Evolutionary conservation across 2,329 filamentous ascomycete genomes (phyloP).

Genomic region (Fusarium continuum): DNA sequence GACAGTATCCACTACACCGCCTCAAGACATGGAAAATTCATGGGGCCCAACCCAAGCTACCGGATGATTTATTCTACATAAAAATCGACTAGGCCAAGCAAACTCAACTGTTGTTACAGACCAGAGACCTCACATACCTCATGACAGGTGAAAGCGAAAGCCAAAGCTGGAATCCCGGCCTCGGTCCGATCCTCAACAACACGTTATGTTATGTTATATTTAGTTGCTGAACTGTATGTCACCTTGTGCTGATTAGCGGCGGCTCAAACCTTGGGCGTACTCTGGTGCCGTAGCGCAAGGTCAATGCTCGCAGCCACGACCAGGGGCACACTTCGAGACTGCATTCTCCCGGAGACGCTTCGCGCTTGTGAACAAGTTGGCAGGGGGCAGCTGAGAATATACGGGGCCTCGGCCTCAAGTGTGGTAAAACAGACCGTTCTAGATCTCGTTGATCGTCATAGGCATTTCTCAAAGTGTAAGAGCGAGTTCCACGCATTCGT

Average conservation of each 20-base stretch:
- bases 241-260: background rate
- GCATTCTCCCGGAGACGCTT: conserved; percentile 27
- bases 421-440: conserved; percentile 38
- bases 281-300: conserved; percentile 20
- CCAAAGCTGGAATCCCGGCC: background rate
- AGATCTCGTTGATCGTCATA: conserved; percentile 41
- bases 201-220: no score
- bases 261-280: background rate
- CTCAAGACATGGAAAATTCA: background rate
- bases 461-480: conserved; percentile 37
- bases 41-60: conserved; percentile 7
- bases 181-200: background rate
- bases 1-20: conserved; percentile 32
- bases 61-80: conserved; percentile 2
- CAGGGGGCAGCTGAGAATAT: conserved; percentile 26
- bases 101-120: background rate
- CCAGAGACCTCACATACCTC: no score
- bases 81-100: conserved; percentile 7
- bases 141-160: background rate
- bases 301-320: conserved; percentile 21
- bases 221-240: no score
- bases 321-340: conserved; percentile 25
- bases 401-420: conserved; percentile 13
- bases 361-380: conserved; percentile 5
- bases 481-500: conserved; percentile 37